Evolutionary conservation across 2,329 filamentous ascomycete species (phyloP).

Genomic region (Aspergillus fumigatiaffinis): DNA sequence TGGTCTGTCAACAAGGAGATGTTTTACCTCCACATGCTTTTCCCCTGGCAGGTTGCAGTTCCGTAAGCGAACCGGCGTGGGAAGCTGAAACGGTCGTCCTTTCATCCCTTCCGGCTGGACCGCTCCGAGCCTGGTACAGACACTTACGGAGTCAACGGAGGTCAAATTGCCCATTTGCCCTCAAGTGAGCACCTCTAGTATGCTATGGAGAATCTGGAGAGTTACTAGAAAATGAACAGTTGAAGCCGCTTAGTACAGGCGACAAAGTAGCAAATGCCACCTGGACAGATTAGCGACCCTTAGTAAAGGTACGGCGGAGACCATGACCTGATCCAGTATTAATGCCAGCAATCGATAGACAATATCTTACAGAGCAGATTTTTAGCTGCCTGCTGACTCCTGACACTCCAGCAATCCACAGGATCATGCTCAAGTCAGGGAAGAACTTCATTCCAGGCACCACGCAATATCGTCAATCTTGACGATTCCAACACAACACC

Average conservation of each 20-base stretch:
- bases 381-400: background rate
- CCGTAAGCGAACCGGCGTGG: background rate
- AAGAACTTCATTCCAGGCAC: background rate
- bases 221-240: background rate
- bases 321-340: background rate
- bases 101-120: constrained; percentile 15
- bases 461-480: background rate
- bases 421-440: background rate
- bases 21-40: background rate
- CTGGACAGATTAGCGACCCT: background rate
- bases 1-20: too few relatives aligned
- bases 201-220: background rate
- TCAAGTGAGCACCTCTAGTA: background rate
- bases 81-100: constrained; percentile 10
- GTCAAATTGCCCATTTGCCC: background rate
- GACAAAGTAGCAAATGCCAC: background rate
- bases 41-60: background rate
- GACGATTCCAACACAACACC: background rate
- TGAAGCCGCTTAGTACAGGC: background rate
- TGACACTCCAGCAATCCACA: background rate
- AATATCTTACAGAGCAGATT: background rate
- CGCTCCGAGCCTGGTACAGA: background rate
- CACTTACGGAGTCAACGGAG: background rate
- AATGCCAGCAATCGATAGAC: background rate
- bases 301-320: background rate